Evolutionary conservation across 2,329 filamentous ascomycete species (phyloP).

Genomic region (Immersiporthe knoxdaviesiana): DNA sequence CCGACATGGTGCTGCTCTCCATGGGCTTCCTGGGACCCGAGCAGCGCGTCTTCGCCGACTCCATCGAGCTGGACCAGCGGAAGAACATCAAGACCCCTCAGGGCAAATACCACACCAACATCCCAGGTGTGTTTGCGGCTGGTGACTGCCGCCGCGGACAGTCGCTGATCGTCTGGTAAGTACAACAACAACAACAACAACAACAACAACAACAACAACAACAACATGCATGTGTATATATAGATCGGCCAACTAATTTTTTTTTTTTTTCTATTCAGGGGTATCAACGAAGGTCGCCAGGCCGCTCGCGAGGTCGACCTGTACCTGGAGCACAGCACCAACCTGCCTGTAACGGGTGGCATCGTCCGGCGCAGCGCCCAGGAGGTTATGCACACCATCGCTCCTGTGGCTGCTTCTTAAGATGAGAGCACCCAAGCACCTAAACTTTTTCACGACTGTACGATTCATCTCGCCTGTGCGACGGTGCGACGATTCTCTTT

Average conservation of each 20-base stretch:
- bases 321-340: conserved; percentile 78
- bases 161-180: conserved; percentile 93
- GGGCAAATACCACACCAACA: conserved; percentile 85
- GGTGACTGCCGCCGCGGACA: conserved; percentile 95
- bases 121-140: conserved; percentile 88
- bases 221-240: background rate
- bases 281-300: conserved; percentile 96
- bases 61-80: conserved; percentile 86
- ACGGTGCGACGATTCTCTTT: conserved; percentile 13
- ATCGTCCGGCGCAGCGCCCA: conserved; percentile 84
- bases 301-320: conserved; percentile 89
- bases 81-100: conserved; percentile 96
- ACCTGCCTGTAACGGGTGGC: conserved; percentile 87
- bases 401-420: conserved; percentile 31
- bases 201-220: conserved; percentile 19
- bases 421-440: background rate
- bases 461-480: conserved; percentile 2
- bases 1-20: conserved; percentile 88
- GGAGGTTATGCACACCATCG: conserved; percentile 59
- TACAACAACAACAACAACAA: conserved; percentile 32
- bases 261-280: conserved; percentile 62
- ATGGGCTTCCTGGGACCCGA: conserved; percentile 98
- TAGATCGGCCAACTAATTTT: conserved; percentile 43
- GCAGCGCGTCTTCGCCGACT: conserved; percentile 79
- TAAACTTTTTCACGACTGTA: conserved; percentile 19